These are phyloP conservation scores for Torulaspora quercuum DNA, from an alignment of 805 yeast species.

Conservation along the genomic window DNA sequence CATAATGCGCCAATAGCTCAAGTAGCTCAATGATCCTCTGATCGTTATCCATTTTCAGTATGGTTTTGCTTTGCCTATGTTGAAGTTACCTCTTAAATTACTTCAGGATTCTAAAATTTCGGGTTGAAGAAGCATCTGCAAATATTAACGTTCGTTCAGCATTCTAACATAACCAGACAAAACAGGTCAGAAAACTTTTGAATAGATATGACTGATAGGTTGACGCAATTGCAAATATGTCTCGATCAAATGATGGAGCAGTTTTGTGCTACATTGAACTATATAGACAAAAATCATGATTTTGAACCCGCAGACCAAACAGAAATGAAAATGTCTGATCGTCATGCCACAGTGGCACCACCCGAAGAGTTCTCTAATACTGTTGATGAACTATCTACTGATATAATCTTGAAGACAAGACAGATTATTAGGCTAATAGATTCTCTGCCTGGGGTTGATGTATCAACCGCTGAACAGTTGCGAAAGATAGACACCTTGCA, in stretches of 20 bases:
- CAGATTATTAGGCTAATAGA: conserved; percentile 84
- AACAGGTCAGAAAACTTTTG: neutral
- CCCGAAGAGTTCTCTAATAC: conserved; percentile 47
- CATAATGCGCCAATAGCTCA: conserved; percentile 24
- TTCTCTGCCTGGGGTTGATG: conserved; percentile 90
- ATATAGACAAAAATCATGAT: conserved; percentile 73
- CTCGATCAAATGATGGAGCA: conserved; percentile 76
- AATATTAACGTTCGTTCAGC: neutral
- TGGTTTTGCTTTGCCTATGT: neutral
- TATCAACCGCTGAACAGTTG: conserved; percentile 71
- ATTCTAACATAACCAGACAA: too few species aligned
- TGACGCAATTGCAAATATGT: conserved; percentile 86
- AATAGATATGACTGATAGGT: conserved; percentile 67
- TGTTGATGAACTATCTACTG: conserved; percentile 75
- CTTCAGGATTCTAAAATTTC: conserved; percentile 1
- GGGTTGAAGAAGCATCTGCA: neutral
- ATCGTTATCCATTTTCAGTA: conserved; percentile 8
- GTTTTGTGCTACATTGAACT: conserved; percentile 72
- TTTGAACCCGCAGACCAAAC: conserved; percentile 44
- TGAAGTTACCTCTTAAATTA: too few species aligned
- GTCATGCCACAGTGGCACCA: conserved; percentile 52
- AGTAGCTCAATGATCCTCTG: conserved; percentile 16
- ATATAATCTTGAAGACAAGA: conserved; percentile 77
- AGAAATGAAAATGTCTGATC: conserved; percentile 61
- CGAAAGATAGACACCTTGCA: conserved; percentile 59